phyloP scores from a whole-genome alignment of 1,284 basidiomycete genomes.

The Gymnopus androsaceus region DNA sequence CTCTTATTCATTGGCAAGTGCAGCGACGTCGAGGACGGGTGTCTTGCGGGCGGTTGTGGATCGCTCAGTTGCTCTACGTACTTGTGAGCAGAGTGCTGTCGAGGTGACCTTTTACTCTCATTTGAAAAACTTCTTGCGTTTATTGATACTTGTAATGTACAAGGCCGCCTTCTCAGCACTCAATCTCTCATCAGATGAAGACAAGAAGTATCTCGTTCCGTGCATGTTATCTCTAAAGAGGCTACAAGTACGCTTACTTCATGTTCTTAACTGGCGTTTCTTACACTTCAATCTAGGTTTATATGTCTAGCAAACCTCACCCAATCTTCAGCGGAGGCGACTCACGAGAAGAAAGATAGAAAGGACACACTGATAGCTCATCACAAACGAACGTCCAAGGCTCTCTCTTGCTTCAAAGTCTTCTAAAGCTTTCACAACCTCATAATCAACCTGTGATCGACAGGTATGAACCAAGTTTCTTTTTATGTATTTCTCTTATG shows the following conservation, averaged over 20 bases:
- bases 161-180: constrained; percentile 69
- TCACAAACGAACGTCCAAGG: constrained; percentile 79
- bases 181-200: constrained; percentile 48
- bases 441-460: constrained; percentile 68
- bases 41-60: constrained; percentile 57
- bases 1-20: constrained; percentile 39
- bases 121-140: constrained; percentile 33
- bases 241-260: constrained; percentile 42
- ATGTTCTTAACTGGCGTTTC: not conserved
- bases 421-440: constrained; percentile 68
- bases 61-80: constrained; percentile 7
- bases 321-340: constrained; percentile 15
- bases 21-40: constrained; percentile 45
- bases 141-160: constrained; percentile 30
- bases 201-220: constrained; percentile 54
- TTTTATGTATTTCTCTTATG: too few species aligned
- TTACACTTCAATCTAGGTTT: constrained; percentile 33
- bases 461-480: constrained; percentile 47
- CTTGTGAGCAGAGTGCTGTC: constrained; percentile 5
- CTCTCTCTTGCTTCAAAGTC: constrained; percentile 79
- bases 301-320: constrained; percentile 25
- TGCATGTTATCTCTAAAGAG: constrained; percentile 68
- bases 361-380: constrained; percentile 24
- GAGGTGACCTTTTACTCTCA: not conserved
- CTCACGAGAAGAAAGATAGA: constrained; percentile 21